Evolutionary conservation across 1,139 yeast genomes (phyloP), one percentile per base, ranked within the genome.

Genomic region (Meyerozyma smithsonii): DNA sequence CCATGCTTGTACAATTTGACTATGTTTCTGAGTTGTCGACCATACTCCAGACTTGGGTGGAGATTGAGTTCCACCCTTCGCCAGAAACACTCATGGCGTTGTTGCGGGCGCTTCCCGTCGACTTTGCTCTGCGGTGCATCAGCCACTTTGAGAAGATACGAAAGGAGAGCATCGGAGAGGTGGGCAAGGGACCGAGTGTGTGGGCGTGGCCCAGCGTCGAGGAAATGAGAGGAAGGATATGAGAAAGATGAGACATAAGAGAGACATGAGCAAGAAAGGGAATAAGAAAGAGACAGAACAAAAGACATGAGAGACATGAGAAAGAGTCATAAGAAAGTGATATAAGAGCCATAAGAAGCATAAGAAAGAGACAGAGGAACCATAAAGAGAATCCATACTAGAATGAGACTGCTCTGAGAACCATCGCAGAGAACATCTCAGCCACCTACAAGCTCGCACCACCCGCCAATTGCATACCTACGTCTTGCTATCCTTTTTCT

Each of bases 21-120:
- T 78, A 79, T 48, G 54, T 63, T 2, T 63, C 69, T 3, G 83
- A 81, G 51, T 53, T 84, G 18, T 59, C 77, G 0, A 70, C 64
- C 23, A 61, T 84, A 7, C 58, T 83, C 28, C 66, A 69, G 28
- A 73, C 81, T 77, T 77, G 89, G 81, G 79, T 77, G 35, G 57
- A 63, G n/a, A 52, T 81, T 15, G 58, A 66, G 12, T 76, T 72
- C 45, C 55, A 49, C 1, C 84, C 90, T 0, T 55, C 61, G 18
- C 49, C 52, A n/a, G 47, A 48, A 8, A 61, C 77, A 1, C 58
- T 79, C 25, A 46, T 64, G 25, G 44, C 59, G 39, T 50, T 73
- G 8, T 54, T 75, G 18, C 54, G 61, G 5, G 55, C 77, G 5
- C 50, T 72, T 14, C 81, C 66, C n/a, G 46, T 28, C 44, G 75